phyloP scores from a whole-genome alignment of 805 yeast species.

The Candida easanensis region DNA sequence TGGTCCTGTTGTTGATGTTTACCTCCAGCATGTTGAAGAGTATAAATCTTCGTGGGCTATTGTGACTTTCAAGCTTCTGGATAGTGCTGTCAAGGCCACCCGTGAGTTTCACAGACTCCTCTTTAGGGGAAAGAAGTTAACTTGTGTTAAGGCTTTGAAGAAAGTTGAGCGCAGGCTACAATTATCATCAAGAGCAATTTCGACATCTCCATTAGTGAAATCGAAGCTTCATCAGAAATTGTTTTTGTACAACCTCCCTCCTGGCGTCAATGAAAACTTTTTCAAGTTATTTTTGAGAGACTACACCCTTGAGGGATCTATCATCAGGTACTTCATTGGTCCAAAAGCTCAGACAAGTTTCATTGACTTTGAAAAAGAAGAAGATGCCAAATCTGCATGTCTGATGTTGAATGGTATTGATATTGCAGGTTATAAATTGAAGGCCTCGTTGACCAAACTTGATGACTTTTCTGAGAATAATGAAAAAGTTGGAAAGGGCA shows the following conservation, averaged over 20 bases:
- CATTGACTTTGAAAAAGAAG: slow-evolving; percentile 27
- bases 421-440: slow-evolving; percentile 18
- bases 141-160: slow-evolving; percentile 30
- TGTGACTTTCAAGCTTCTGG: slow-evolving; percentile 43
- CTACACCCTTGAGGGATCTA: slow-evolving; percentile 22
- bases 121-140: slow-evolving; percentile 28
- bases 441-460: slow-evolving; percentile 14
- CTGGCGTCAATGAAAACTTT: slow-evolving; percentile 26
- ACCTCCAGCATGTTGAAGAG: slow-evolving; percentile 44
- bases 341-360: slow-evolving; percentile 15
- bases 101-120: slow-evolving; percentile 28
- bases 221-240: slow-evolving; percentile 11
- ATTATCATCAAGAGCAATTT: slow-evolving; percentile 3
- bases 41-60: slow-evolving; percentile 41
- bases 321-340: slow-evolving; percentile 19
- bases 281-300: slow-evolving; percentile 26
- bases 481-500: not conserved
- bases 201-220: not conserved
- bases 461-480: not conserved
- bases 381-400: slow-evolving; percentile 22
- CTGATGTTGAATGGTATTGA: slow-evolving; percentile 27
- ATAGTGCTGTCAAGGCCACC: slow-evolving; percentile 45
- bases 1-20: slow-evolving; percentile 50
- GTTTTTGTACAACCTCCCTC: slow-evolving; percentile 26
- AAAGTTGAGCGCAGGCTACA: slow-evolving; percentile 21